Evolutionary conservation across 352 stramenopile species (phyloP).

Genomic region (Phytophthora lateralis): DNA sequence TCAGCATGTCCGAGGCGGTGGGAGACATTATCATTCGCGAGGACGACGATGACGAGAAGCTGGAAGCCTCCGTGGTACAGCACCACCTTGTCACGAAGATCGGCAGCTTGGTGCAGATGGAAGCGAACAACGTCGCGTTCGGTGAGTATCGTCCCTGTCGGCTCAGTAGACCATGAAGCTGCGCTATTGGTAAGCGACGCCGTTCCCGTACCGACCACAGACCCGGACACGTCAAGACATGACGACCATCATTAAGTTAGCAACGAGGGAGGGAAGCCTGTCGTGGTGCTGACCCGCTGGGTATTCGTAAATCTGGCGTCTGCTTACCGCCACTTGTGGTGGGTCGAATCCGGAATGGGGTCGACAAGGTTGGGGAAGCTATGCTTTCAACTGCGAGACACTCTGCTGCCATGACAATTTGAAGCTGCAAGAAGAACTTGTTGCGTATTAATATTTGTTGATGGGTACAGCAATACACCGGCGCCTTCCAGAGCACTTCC

Average conservation of each 20-base stretch:
- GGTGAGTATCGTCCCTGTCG: background rate
- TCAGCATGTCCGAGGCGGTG: constrained; percentile 32
- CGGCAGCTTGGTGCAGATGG: constrained; percentile 4
- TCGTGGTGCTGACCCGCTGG: background rate
- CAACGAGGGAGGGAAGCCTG: background rate
- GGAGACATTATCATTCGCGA: constrained; percentile 34
- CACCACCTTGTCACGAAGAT: background rate
- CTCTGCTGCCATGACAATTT: no score
- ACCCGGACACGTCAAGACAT: background rate
- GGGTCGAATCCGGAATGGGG: no score
- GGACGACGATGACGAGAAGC: background rate
- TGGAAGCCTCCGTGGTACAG: background rate
- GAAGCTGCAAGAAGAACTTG: no score
- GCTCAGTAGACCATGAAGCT: background rate
- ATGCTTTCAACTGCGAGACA: no score
- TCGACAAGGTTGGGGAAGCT: no score
- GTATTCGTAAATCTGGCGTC: background rate
- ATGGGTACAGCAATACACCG: no score
- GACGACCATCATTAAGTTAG: background rate
- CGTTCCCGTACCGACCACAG: background rate
- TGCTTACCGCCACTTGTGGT: no score
- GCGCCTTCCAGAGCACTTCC: no score
- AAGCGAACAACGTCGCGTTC: constrained; percentile 4
- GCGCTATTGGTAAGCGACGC: background rate
- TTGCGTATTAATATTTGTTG: no score